Conservation (phyloP, 345 rosid species). For the Firmiana major region DNA sequence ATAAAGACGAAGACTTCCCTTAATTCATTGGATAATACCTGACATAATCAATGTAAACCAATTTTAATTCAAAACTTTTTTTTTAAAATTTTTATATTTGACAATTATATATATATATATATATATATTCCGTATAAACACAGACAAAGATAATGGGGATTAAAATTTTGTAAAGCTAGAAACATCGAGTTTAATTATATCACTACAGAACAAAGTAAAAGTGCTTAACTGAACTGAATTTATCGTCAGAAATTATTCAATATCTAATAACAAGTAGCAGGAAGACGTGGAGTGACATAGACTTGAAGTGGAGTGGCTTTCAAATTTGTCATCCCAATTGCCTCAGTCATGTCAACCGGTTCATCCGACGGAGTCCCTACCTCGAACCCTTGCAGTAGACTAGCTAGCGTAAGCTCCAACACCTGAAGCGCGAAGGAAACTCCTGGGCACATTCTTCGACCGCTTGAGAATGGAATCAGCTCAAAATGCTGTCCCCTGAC, state of each 20-base stretch:
- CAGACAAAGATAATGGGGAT: too few species aligned
- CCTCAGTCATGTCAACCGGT: constrained; percentile 29
- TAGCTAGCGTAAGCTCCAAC: constrained; percentile 18
- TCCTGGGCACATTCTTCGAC: constrained; percentile 1
- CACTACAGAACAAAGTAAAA: too few species aligned
- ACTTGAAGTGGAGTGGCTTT: constrained; percentile 33
- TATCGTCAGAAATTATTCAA: neutral
- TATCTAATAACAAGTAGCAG: neutral
- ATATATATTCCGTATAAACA: too few species aligned
- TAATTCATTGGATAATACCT: too few species aligned
- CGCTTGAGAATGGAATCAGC: neutral
- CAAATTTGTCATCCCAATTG: constrained; percentile 22
- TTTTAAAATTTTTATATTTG: too few species aligned
- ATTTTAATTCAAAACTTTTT: too few species aligned
- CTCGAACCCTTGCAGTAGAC: constrained; percentile 36
- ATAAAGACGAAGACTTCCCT: too few species aligned
- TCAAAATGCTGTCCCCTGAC: neutral
- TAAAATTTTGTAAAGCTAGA: too few species aligned
- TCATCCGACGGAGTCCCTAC: constrained; percentile 2
- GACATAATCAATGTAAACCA: too few species aligned
- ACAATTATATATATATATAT: too few species aligned
- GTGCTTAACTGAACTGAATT: too few species aligned
- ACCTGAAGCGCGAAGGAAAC: neutral
- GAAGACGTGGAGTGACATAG: constrained; percentile 14
- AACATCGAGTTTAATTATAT: too few species aligned